These are phyloP conservation scores for Pestalotiopsis sp. DNA, from an alignment of 2,329 filamentous ascomycete genomes.

Conservation along the genomic window DNA sequence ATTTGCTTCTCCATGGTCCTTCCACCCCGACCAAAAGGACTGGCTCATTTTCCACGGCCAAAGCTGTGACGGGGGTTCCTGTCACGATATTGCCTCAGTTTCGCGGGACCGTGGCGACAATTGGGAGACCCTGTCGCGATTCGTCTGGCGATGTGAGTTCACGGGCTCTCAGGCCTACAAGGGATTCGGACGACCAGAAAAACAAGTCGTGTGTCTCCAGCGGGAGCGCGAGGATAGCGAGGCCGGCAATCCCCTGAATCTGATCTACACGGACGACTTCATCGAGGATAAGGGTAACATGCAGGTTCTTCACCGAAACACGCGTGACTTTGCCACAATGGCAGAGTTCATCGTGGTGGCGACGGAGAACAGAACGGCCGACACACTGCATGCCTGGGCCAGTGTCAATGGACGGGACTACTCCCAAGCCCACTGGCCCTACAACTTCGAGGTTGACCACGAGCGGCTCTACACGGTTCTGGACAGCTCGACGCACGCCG, in stretches of 20 bases:
- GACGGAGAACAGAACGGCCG: slow-evolving; percentile 67
- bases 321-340: slow-evolving; percentile 91
- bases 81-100: slow-evolving; percentile 75
- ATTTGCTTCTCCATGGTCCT: slow-evolving; percentile 60
- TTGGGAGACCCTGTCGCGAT: slow-evolving; percentile 76
- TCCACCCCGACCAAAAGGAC: slow-evolving; percentile 84
- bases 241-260: slow-evolving; percentile 63
- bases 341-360: slow-evolving; percentile 94
- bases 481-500: slow-evolving; percentile 90
- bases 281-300: slow-evolving; percentile 67
- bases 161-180: slow-evolving; percentile 67
- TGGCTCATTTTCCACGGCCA: slow-evolving; percentile 92
- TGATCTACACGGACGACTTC: slow-evolving; percentile 80
- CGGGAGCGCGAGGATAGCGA: slow-evolving; percentile 69
- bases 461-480: slow-evolving; percentile 89
- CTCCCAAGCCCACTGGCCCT: slow-evolving; percentile 82
- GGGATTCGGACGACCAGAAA: slow-evolving; percentile 42
- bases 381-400: slow-evolving; percentile 75
- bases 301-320: slow-evolving; percentile 61
- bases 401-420: slow-evolving; percentile 86
- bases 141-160: slow-evolving; percentile 84
- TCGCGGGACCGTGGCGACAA: slow-evolving; percentile 78
- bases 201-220: slow-evolving; percentile 65
- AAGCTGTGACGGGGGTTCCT: slow-evolving; percentile 63
- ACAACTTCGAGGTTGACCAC: slow-evolving; percentile 78